These are phyloP conservation scores for Epichloe amarillans DNA, from an alignment of 2,329 filamentous ascomycete species.

Conservation along the genomic window DNA sequence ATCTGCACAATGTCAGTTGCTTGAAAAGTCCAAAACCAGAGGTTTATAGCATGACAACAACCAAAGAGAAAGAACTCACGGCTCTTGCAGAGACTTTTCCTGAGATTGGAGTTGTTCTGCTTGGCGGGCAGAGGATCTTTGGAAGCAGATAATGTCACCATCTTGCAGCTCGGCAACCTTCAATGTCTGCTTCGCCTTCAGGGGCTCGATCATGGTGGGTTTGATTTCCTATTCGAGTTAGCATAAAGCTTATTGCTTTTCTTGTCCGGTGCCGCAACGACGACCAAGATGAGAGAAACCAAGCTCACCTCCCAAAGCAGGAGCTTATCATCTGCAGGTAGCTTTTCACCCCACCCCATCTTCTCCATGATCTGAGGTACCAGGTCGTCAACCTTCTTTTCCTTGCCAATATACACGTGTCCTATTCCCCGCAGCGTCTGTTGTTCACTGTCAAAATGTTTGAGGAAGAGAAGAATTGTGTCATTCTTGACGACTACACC, in stretches of 20 bases:
- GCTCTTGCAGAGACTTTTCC: constrained; percentile 19
- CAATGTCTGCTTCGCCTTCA: constrained; percentile 83
- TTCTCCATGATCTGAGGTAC: constrained; percentile 62
- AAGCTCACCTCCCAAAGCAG: constrained; percentile 59
- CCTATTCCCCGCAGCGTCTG: constrained; percentile 67
- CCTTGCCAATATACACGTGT: constrained; percentile 76
- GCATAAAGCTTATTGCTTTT: background rate
- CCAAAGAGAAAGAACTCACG: constrained; percentile 12
- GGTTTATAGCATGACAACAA: background rate
- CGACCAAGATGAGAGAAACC: background rate
- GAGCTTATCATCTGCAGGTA: constrained; percentile 46
- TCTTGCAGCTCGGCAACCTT: constrained; percentile 91
- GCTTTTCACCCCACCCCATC: constrained; percentile 76
- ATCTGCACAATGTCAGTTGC: constrained; percentile 4
- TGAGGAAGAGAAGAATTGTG: constrained; percentile 74
- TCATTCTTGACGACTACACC: constrained; percentile 46
- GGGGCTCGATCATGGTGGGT: constrained; percentile 86
- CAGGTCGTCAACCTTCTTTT: constrained; percentile 79
- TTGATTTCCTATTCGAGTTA: constrained; percentile 62
- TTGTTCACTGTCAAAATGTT: constrained; percentile 70
- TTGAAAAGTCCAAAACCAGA: background rate
- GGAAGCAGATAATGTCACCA: constrained; percentile 93
- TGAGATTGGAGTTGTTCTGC: constrained; percentile 17
- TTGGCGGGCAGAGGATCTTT: constrained; percentile 45
- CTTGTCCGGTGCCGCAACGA: too few species aligned